Percentiles rank a stretch among this genome's conserved stretches.
phyloP scores from a whole-genome alignment of 345 rosid species.

The Dovyalis caffra region DNA sequence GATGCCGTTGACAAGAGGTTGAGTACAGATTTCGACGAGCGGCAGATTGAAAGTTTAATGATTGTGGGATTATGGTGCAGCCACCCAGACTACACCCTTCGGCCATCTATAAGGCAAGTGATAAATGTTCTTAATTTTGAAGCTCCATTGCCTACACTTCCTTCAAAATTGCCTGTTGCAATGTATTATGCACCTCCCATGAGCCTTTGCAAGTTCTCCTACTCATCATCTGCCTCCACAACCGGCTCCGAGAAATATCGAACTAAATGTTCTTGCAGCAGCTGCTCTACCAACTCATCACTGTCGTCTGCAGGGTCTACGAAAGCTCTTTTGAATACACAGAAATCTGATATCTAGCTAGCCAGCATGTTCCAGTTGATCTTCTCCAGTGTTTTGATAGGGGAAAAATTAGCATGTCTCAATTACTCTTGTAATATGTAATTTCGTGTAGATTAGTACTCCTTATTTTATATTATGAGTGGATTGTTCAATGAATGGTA shows the following conservation, averaged over 20 bases:
- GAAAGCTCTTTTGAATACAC: conserved; percentile 13
- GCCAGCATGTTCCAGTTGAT: no score
- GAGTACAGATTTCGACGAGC: conserved; percentile 7
- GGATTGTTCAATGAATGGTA: no score
- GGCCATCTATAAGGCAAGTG: conserved; percentile 28
- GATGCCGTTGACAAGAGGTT: conserved; percentile 19
- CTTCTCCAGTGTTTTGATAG: no score
- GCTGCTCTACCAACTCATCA: conserved; percentile 9
- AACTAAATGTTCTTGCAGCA: conserved; percentile 7
- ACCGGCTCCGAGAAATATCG: not conserved
- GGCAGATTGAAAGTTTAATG: conserved; percentile 22
- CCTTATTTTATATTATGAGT: no score
- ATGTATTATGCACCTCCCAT: conserved; percentile 29
- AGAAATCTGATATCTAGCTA: not conserved
- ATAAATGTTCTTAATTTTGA: conserved; percentile 26
- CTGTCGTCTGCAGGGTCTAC: conserved; percentile 1
- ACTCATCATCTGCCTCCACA: conserved; percentile 17
- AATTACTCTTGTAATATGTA: no score
- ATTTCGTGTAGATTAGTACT: no score
- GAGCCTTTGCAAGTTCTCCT: conserved; percentile 15
- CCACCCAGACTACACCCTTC: conserved; percentile 20
- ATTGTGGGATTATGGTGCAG: conserved; percentile 31
- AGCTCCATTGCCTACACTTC: conserved; percentile 24
- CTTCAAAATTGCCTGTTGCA: conserved; percentile 24
- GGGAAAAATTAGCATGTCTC: no score